Conservation (phyloP, 108 stramenopile species). For the Cyclotella choctawhatcheeana region DNA sequence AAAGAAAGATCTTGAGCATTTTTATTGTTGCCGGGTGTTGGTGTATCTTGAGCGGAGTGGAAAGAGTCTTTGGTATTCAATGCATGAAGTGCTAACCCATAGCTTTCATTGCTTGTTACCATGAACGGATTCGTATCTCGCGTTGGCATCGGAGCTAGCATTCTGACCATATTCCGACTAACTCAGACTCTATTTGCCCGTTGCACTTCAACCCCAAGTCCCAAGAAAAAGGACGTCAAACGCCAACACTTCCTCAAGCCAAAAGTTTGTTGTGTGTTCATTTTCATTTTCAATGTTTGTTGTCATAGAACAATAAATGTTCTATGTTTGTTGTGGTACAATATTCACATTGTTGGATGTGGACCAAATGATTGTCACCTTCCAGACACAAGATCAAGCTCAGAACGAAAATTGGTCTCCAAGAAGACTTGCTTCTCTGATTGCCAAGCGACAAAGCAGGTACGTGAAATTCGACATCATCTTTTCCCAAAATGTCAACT, state of each 20-base stretch:
- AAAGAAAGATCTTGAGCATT: constrained; percentile 43
- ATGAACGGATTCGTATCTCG: constrained; percentile 51
- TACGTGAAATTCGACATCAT: not conserved
- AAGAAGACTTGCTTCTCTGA: constrained; percentile 24
- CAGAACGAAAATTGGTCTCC: constrained; percentile 41
- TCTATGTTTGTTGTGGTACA: not conserved
- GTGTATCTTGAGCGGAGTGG: not conserved
- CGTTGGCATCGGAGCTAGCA: not conserved
- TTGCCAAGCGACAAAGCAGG: constrained; percentile 40
- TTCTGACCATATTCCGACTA: not conserved
- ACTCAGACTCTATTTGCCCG: not conserved
- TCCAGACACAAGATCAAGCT: not conserved
- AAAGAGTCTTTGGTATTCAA: not conserved
- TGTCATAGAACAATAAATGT: not conserved
- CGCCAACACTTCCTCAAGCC: no score
- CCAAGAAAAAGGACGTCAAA: no score
- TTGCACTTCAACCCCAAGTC: no score
- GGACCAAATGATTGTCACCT: constrained; percentile 24
- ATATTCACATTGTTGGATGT: not conserved
- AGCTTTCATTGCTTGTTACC: constrained; percentile 61
- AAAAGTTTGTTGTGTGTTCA: not conserved
- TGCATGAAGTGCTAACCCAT: constrained; percentile 46
- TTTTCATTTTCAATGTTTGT: not conserved
- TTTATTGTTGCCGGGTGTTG: not conserved
- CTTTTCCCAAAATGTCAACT: not conserved